A percentile compares a stretch with the other conserved stretches of the same genome.
Evolutionary conservation across 2,329 filamentous ascomycete genomes (phyloP).

Genomic region (Xylaria multiplex): DNA sequence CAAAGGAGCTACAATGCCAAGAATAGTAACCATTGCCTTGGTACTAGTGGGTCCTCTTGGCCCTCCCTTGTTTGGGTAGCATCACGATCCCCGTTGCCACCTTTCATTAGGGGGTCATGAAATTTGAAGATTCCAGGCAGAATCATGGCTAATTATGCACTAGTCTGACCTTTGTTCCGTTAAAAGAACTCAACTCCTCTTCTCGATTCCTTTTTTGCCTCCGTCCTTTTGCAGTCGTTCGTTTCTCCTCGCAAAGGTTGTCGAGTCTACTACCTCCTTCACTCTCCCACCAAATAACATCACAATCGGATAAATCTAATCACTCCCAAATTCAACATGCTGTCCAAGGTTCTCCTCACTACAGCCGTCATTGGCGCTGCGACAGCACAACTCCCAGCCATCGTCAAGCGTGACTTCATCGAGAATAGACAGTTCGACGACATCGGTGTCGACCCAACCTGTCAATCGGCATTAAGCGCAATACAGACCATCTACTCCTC

Average conservation of each 20-base stretch:
- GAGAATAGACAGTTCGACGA: conserved; percentile 33
- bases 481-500: conserved; percentile 36
- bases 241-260: not conserved
- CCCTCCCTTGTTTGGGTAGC: too few relatives aligned
- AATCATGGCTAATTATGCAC: too few relatives aligned
- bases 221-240: not conserved
- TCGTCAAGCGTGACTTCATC: conserved; percentile 39
- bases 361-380: conserved; percentile 35
- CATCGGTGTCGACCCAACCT: conserved; percentile 30
- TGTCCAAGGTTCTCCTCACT: conserved; percentile 32
- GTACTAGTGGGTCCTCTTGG: not conserved
- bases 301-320: not conserved
- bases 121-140: conserved; percentile 3
- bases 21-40: conserved; percentile 17
- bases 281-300: too few relatives aligned
- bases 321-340: conserved; percentile 25
- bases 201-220: not conserved
- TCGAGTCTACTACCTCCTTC: too few relatives aligned
- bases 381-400: conserved; percentile 37
- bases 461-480: conserved; percentile 35
- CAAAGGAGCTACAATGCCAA: conserved; percentile 5
- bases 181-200: too few relatives aligned
- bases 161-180: too few relatives aligned
- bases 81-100: too few relatives aligned
- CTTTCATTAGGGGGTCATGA: not conserved